phyloP scores from a whole-genome alignment of 495 filamentous ascomycete species.

The Penicillium steckii region DNA sequence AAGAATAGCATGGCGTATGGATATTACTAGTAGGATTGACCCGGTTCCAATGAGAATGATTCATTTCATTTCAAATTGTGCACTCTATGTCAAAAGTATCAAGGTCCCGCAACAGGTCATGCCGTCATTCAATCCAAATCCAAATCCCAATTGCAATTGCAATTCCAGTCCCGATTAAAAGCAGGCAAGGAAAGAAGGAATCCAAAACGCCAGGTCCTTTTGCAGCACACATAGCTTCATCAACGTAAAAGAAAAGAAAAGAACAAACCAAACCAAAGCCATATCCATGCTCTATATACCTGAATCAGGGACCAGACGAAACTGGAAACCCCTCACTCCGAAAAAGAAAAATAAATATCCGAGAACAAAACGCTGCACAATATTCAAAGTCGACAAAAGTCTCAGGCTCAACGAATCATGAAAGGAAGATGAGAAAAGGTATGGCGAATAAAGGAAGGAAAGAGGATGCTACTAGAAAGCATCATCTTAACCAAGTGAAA shows the following conservation, averaged over 20 bases:
- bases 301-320: neutral
- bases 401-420: neutral
- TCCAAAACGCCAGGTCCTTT: conserved; percentile 10
- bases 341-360: neutral
- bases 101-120: neutral
- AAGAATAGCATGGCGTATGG: no score
- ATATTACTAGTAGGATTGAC: no score
- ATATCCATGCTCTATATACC: conserved; percentile 23
- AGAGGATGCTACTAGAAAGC: neutral
- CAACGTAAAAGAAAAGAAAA: no score
- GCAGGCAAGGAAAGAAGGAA: neutral
- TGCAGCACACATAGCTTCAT: neutral
- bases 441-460: conserved; percentile 3
- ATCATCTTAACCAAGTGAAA: conserved; percentile 26
- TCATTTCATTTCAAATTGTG: neutral
- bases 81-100: neutral
- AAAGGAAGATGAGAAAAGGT: no score
- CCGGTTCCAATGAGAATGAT: neutral
- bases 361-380: conserved; percentile 21
- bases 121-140: conserved; percentile 1
- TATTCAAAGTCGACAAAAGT: conserved; percentile 4
- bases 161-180: neutral
- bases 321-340: neutral
- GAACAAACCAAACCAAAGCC: neutral
- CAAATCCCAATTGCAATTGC: neutral